Percentiles rank a stretch among this genome's conserved stretches.
Evolutionary conservation across 768 basidiomycete genomes (phyloP).

Genomic region (Trametes cubensis): DNA sequence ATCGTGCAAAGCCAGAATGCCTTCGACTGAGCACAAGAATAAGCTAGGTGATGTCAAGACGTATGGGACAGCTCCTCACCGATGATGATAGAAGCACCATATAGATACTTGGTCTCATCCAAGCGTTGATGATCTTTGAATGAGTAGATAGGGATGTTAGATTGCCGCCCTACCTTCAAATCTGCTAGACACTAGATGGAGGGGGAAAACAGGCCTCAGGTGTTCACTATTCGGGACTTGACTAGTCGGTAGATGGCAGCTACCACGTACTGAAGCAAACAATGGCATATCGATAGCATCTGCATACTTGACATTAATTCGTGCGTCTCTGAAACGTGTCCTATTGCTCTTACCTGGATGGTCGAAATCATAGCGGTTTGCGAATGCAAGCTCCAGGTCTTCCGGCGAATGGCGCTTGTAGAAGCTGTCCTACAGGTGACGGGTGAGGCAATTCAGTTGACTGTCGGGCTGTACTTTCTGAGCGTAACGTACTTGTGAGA

Average conservation of each 20-base stretch:
- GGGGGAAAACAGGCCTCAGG: not conserved
- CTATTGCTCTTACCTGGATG: constrained; percentile 53
- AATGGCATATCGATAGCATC: constrained; percentile 89
- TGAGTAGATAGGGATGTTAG: constrained; percentile 93
- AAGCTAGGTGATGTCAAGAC: too few species aligned
- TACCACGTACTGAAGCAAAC: constrained; percentile 68
- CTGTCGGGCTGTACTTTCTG: too few species aligned
- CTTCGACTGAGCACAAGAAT: constrained; percentile 60
- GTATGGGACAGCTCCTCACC: constrained; percentile 42
- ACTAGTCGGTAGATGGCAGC: not conserved
- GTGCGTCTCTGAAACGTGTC: too few species aligned
- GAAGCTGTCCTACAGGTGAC: constrained; percentile 81
- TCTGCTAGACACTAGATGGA: constrained; percentile 76
- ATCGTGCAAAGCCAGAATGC: constrained; percentile 89
- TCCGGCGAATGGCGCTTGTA: constrained; percentile 82
- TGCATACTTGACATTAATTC: not conserved
- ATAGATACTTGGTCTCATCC: constrained; percentile 81
- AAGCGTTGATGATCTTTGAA: constrained; percentile 88
- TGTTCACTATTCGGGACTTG: not conserved
- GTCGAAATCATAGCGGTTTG: constrained; percentile 83
- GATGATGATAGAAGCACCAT: constrained; percentile 92
- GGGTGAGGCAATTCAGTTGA: not conserved
- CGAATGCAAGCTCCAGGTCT: constrained; percentile 81
- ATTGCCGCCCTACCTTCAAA: constrained; percentile 79
- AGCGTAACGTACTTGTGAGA: constrained; percentile 69